Evolutionary conservation across 495 filamentous ascomycete genomes (phyloP).

Genomic region (Aspergillus baeticus): DNA sequence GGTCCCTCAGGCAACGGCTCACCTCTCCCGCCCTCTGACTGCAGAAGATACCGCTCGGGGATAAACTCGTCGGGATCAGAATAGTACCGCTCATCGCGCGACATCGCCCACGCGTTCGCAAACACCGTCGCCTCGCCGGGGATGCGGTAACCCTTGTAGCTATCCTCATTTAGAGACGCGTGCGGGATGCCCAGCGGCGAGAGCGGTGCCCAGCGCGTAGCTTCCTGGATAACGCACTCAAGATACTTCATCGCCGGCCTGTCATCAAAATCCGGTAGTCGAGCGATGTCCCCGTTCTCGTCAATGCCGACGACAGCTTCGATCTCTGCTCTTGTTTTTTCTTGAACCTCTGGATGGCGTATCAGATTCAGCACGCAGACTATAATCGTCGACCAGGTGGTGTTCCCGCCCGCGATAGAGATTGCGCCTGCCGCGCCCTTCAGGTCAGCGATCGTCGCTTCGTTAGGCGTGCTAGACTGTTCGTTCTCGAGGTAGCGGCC

Average conservation of each 20-base stretch:
- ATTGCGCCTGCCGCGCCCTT: constrained; percentile 50
- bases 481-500: constrained; percentile 19
- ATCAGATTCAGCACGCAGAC: constrained; percentile 40
- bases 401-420: constrained; percentile 51
- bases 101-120: constrained; percentile 45
- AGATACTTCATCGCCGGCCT: constrained; percentile 28
- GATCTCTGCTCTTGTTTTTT: constrained; percentile 47
- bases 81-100: constrained; percentile 37
- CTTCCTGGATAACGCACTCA: constrained; percentile 32
- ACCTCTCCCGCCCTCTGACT: constrained; percentile 42
- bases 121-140: constrained; percentile 42
- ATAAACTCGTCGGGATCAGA: constrained; percentile 36
- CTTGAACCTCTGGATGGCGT: constrained; percentile 39
- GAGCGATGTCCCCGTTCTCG: constrained; percentile 4
- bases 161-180: constrained; percentile 48
- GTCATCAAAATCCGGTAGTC: constrained; percentile 24
- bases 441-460: constrained; percentile 43
- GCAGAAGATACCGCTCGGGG: constrained; percentile 44
- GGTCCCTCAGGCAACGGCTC: constrained; percentile 49
- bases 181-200: constrained; percentile 50
- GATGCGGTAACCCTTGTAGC: constrained; percentile 48
- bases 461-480: constrained; percentile 25
- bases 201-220: constrained; percentile 36
- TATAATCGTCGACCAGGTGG: constrained; percentile 36
- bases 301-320: constrained; percentile 20